phyloP scores from a whole-genome alignment of 768 basidiomycete genomes.

The Cystoderma amianthinum region DNA sequence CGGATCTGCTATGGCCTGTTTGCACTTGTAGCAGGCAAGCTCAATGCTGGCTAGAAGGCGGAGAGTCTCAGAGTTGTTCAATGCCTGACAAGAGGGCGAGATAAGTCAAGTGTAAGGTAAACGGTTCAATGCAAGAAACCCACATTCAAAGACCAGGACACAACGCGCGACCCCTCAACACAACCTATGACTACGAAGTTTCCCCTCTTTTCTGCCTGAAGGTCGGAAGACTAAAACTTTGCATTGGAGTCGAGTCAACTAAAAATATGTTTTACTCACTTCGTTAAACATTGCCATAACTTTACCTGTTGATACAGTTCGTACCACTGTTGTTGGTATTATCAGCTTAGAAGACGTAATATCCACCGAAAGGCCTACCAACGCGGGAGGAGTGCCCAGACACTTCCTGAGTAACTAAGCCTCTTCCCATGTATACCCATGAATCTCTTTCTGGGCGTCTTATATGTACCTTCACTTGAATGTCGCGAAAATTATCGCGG shows the following conservation, averaged over 20 bases:
- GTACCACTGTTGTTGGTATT: constrained; percentile 38
- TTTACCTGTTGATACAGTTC: constrained; percentile 60
- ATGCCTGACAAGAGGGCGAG: constrained; percentile 41
- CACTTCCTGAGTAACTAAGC: constrained; percentile 68
- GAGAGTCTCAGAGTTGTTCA: constrained; percentile 79
- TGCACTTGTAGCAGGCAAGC: constrained; percentile 76
- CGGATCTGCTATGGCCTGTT: constrained; percentile 63
- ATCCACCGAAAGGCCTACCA: constrained; percentile 52
- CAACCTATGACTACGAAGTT: constrained; percentile 84
- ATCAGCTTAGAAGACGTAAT: neutral
- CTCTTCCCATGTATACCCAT: constrained; percentile 79
- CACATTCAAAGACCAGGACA: constrained; percentile 85
- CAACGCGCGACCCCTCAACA: constrained; percentile 63
- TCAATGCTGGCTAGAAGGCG: constrained; percentile 80
- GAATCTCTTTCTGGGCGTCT: constrained; percentile 72
- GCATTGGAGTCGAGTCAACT: neutral
- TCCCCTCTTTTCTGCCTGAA: constrained; percentile 83
- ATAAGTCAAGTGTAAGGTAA: constrained; percentile 7
- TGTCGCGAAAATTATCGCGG: constrained; percentile 64
- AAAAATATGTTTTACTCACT: constrained; percentile 27
- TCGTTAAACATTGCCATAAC: constrained; percentile 65
- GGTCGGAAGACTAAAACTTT: constrained; percentile 44
- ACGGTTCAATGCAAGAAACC: constrained; percentile 15
- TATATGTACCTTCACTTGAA: constrained; percentile 82
- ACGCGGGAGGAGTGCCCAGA: constrained; percentile 74